A percentile compares a stretch with the other conserved stretches of the same genome.
Evolutionary conservation across 805 yeast species (phyloP).

Genomic region (Hanseniaspora clermontiae): DNA sequence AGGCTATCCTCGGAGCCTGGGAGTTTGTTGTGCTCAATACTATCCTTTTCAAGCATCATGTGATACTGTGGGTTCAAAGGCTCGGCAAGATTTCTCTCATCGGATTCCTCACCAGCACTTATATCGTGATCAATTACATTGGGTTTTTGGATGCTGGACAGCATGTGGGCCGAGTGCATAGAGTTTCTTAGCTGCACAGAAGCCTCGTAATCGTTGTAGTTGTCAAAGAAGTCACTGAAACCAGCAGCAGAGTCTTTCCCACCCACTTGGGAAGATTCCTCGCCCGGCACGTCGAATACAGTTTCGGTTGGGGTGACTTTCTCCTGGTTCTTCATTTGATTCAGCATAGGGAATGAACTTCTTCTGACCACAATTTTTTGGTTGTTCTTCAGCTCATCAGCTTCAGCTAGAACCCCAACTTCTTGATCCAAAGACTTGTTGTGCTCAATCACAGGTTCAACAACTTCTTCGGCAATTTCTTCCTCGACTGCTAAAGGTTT

Average conservation of each 20-base stretch:
- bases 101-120: conserved; percentile 1
- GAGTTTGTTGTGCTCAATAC: background rate
- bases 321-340: background rate
- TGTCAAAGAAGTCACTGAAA: conserved; percentile 14
- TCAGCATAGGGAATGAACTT: conserved; percentile 15
- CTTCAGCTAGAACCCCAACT: background rate
- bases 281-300: background rate
- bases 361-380: conserved; percentile 4
- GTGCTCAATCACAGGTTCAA: background rate
- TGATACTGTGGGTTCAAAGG: background rate
- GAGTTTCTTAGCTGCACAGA: conserved; percentile 10
- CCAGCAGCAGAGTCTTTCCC: conserved; percentile 6
- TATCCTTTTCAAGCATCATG: background rate
- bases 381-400: background rate
- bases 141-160: background rate
- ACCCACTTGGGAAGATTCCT: background rate
- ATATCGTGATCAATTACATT: background rate
- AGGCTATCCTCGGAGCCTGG: background rate
- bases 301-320: conserved; percentile 1
- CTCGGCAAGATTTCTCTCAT: background rate
- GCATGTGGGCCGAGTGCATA: background rate
- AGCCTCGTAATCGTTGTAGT: conserved; percentile 7
- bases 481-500: background rate
- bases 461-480: background rate
- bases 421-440: background rate